phyloP scores from a whole-genome alignment of 192 early-diverging fungal genomes.

The Coemansia sp. region DNA sequence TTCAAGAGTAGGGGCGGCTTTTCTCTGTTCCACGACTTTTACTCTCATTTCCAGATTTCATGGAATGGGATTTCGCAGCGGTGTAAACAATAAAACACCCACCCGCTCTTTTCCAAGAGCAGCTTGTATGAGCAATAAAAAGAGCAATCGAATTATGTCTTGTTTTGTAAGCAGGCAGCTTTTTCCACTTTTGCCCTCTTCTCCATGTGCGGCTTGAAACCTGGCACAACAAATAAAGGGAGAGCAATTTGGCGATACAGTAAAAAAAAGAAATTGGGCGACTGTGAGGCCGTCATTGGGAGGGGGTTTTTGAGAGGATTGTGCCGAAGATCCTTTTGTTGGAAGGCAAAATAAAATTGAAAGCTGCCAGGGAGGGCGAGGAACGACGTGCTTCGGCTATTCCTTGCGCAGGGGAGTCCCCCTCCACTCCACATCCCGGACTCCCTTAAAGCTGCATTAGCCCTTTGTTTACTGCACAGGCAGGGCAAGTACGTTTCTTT shows the following conservation, averaged over 20 bases:
- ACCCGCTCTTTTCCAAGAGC: too few relatives aligned
- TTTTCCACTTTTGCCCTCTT: not conserved
- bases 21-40: not conserved
- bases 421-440: not conserved
- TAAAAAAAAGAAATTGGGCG: slow-evolving; percentile 5
- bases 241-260: slow-evolving; percentile 1
- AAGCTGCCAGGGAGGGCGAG: not conserved
- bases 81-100: not conserved
- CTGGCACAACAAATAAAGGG: not conserved
- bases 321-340: not conserved
- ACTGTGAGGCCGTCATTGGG: not conserved
- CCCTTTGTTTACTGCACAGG: not conserved
- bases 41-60: slow-evolving; percentile 6
- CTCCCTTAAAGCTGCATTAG: not conserved
- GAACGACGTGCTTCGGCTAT: slow-evolving; percentile 4
- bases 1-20: slow-evolving; percentile 1
- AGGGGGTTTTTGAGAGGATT: not conserved
- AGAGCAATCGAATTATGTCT: not conserved
- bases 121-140: too few relatives aligned
- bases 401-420: slow-evolving; percentile 1
- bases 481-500: not conserved
- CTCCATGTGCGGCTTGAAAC: not conserved
- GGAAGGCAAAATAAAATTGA: not conserved
- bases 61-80: not conserved
- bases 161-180: not conserved